A percentile compares a stretch with the other conserved stretches of the same genome.
These are phyloP conservation scores for Cucumis hystrix DNA, from an alignment of 306 rosid species.

Conservation along the genomic window DNA sequence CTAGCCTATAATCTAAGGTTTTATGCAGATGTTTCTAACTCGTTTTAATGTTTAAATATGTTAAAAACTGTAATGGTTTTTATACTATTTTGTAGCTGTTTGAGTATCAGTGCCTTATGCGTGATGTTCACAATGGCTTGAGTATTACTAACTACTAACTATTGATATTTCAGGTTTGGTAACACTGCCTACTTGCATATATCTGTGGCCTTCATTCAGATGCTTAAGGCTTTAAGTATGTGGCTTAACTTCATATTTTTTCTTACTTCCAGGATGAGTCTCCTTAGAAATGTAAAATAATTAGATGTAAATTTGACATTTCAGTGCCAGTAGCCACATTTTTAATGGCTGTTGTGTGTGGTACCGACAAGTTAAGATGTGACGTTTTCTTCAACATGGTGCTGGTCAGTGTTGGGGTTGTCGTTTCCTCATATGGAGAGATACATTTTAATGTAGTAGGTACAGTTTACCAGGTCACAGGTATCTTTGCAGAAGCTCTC, in stretches of 20 bases:
- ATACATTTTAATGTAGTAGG: slow-evolving; percentile 86
- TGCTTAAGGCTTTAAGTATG: slow-evolving; percentile 92
- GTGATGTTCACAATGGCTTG: background rate
- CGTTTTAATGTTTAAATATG: background rate
- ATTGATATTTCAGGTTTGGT: slow-evolving; percentile 61
- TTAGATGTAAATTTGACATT: slow-evolving; percentile 21
- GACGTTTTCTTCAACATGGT: slow-evolving; percentile 88
- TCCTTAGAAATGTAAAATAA: background rate
- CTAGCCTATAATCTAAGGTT: background rate
- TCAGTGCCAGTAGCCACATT: slow-evolving; percentile 97
- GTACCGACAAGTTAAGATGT: slow-evolving; percentile 84
- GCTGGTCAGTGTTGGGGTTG: slow-evolving; percentile 97
- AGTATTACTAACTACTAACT: background rate
- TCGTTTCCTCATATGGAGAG: slow-evolving; percentile 87
- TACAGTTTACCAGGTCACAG: slow-evolving; percentile 83
- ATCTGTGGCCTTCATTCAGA: slow-evolving; percentile 98
- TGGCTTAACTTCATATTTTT: background rate
- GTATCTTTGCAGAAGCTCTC: slow-evolving; percentile 93
- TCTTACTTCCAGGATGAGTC: background rate
- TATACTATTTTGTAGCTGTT: background rate
- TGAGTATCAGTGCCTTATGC: background rate
- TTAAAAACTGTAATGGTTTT: background rate
- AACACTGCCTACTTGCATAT: slow-evolving; percentile 93
- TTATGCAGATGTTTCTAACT: background rate
- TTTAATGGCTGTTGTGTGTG: slow-evolving; percentile 74